These are phyloP conservation scores for Hypoxylon lienhwacheense DNA, from an alignment of 495 filamentous ascomycete species.

Conservation along the genomic window DNA sequence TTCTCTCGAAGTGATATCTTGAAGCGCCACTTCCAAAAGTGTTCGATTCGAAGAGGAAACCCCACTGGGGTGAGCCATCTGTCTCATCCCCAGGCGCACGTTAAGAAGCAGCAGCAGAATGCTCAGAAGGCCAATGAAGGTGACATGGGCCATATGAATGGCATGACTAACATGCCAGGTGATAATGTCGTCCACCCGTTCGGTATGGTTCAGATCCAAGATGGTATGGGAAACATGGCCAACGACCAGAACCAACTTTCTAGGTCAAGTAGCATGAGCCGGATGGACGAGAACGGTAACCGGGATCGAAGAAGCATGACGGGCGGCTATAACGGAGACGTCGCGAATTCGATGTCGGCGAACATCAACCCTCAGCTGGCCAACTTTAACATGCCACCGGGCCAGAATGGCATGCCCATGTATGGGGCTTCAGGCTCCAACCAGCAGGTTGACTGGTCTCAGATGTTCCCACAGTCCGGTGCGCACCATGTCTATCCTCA, in stretches of 20 bases:
- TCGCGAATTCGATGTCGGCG: conserved; percentile 54
- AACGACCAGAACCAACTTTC: conserved; percentile 58
- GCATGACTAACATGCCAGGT: conserved; percentile 53
- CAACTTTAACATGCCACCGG: conserved; percentile 56
- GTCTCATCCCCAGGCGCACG: conserved; percentile 84
- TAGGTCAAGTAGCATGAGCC: conserved; percentile 60
- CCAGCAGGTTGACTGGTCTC: conserved; percentile 65
- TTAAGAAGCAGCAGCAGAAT: conserved; percentile 71
- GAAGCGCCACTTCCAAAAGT: conserved; percentile 98
- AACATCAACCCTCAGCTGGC: conserved; percentile 61
- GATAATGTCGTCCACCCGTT: conserved; percentile 56
- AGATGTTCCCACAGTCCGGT: conserved; percentile 69
- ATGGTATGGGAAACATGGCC: conserved; percentile 54
- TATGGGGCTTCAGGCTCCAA: conserved; percentile 50
- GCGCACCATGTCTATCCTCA: conserved; percentile 62
- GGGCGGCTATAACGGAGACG: conserved; percentile 53
- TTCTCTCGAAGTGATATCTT: conserved; percentile 98
- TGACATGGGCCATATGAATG: conserved; percentile 57
- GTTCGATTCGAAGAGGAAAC: conserved; percentile 91
- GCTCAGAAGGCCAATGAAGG: conserved; percentile 58
- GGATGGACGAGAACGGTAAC: conserved; percentile 52
- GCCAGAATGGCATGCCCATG: conserved; percentile 56
- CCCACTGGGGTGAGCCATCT: conserved; percentile 90
- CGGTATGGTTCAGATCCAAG: conserved; percentile 50
- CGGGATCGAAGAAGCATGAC: conserved; percentile 59